phyloP scores from a whole-genome alignment of 2,329 filamentous ascomycete genomes.

The Pseudogymnoascus sp. region DNA sequence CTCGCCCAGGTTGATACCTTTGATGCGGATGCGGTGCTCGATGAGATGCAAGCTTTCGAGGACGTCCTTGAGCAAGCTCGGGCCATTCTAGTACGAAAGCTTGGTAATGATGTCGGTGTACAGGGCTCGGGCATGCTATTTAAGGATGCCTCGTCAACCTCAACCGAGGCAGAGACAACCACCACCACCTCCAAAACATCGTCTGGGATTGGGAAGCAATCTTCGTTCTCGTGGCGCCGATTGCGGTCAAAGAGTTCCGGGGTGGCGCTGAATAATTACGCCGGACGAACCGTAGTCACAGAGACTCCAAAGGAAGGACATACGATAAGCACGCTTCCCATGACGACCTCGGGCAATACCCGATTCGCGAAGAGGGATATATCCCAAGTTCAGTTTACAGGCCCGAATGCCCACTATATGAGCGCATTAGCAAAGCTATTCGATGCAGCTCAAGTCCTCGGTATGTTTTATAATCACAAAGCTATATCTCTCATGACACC shows the following conservation, averaged over 20 bases:
- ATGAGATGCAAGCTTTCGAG: constrained; percentile 90
- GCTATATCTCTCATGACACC: background rate
- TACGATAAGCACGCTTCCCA: constrained; percentile 69
- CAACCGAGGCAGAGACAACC: constrained; percentile 37
- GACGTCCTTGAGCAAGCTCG: constrained; percentile 81
- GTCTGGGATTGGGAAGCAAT: constrained; percentile 66
- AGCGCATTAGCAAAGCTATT: constrained; percentile 80
- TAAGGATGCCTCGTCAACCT: constrained; percentile 53
- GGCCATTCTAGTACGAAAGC: constrained; percentile 64
- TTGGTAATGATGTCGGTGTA: constrained; percentile 89
- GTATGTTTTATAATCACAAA: constrained; percentile 46
- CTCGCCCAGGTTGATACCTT: constrained; percentile 77
- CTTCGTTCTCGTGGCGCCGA: constrained; percentile 82
- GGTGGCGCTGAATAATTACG: constrained; percentile 48
- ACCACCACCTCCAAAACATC: constrained; percentile 39
- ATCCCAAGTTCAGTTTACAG: constrained; percentile 61
- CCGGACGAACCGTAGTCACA: constrained; percentile 36
- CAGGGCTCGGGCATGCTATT: constrained; percentile 68
- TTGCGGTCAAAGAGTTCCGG: constrained; percentile 83
- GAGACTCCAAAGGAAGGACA: constrained; percentile 48
- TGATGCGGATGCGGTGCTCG: constrained; percentile 84
- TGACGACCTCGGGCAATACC: constrained; percentile 56
- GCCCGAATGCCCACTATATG: constrained; percentile 89
- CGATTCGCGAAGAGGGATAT: constrained; percentile 67
- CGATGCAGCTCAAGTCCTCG: constrained; percentile 85